A percentile compares a stretch with the other conserved stretches of the same genome.
Evolutionary conservation across 129 eudicot species (phyloP).

Genomic region (Flaveria sonorensis): DNA sequence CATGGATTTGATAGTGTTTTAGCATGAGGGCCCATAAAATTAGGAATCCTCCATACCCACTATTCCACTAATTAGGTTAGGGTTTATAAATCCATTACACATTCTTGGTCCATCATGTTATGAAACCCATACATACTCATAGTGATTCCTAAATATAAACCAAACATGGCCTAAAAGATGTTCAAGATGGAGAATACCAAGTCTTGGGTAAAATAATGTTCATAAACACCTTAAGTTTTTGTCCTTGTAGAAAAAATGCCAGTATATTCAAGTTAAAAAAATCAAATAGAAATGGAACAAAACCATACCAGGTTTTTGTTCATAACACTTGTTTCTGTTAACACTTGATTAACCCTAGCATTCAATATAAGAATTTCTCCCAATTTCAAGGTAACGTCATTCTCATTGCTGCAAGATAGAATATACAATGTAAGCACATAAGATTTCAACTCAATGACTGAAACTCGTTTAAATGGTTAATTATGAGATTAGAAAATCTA

Average conservation of each 20-base stretch:
- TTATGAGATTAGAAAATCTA: background rate
- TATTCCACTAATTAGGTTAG: background rate
- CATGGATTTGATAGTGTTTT: background rate
- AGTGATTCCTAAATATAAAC: background rate
- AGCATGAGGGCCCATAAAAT: background rate
- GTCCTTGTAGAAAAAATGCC: background rate
- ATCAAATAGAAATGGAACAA: background rate
- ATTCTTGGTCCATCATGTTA: background rate
- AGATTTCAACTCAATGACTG: conserved; percentile 5
- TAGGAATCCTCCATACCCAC: background rate
- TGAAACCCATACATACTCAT: background rate
- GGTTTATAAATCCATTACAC: background rate
- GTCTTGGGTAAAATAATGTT: conserved; percentile 5
- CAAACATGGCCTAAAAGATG: background rate
- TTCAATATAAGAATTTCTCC: conserved; percentile 61
- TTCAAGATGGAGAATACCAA: background rate
- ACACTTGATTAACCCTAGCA: conserved; percentile 59
- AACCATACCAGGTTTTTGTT: conserved; percentile 54
- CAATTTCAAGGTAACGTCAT: conserved; percentile 75
- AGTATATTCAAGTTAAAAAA: background rate
- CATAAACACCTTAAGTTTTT: conserved; percentile 18
- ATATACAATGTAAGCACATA: conserved; percentile 21
- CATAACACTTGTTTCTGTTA: conserved; percentile 45
- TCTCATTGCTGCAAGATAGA: conserved; percentile 79
- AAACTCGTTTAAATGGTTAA: background rate